Evolutionary conservation across 208 protist genomes (phyloP), one percentile per base, ranked within the genome.

Genomic region (Angomonas deanei): DNA sequence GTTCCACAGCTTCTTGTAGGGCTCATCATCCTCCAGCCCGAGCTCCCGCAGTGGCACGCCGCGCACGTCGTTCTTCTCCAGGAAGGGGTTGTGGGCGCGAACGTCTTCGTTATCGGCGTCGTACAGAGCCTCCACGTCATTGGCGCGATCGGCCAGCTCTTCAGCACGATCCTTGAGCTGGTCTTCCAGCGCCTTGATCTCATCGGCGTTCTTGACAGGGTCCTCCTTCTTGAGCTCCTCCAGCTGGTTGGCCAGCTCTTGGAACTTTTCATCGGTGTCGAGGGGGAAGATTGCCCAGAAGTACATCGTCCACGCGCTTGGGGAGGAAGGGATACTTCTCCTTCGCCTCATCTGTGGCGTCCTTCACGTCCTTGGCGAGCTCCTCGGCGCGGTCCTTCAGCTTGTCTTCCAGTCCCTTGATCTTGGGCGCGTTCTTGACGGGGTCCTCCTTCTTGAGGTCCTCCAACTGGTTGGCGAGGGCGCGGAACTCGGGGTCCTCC

Each of bases 321-420:
- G 59, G 36, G 46, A 86, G 74, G 66, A 82, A 86, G 34, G 80
- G 80, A 64, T 81, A 83, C 58, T 74, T 57, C 68, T 42, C 53
- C 63, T 74, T 54, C 62, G 55, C 65, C 49, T 74, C n/a, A n/a
- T n/a, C n/a, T n/a, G n/a, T n/a, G n/a, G n/a, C n/a, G n/a, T n/a
- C n/a, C n/a, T n/a, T n/a, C n/a, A n/a, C n/a, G n/a, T n/a, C n/a
- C n/a, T n/a, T n/a, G n/a, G n/a, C n/a, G n/a, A n/a, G n/a, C n/a
- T n/a, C n/a, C n/a, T n/a, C n/a, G n/a, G n/a, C n/a, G n/a, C n/a
- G n/a, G n/a, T n/a, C n/a, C n/a, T n/a, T n/a, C n/a, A n/a, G n/a
- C n/a, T n/a, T n/a, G n/a, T n/a, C n/a, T n/a, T n/a, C n/a, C n/a
- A n/a, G n/a, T n/a, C n/a, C n/a, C n/a, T n/a, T n/a, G n/a, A n/a